Base-by-base conservation (phyloP, 2,329 filamentous ascomycete genomes). In the Xylaria sp. region DNA sequence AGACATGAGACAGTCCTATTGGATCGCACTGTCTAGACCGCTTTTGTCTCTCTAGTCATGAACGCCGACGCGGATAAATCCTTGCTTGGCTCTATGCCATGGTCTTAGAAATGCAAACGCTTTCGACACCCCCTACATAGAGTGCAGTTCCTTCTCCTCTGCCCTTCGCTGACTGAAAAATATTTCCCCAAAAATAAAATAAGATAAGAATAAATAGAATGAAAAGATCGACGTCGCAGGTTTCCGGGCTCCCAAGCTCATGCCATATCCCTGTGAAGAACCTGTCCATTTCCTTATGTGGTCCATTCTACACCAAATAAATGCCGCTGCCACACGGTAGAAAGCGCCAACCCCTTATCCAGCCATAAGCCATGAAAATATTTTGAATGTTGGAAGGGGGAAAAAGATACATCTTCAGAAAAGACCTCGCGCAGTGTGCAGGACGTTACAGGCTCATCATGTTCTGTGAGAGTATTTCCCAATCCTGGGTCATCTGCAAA, bases 21-120 rank as follows among this genome's bases (percentile, higher is more conserved):
- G 67, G 68, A 63, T 68, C 54, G 66, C 72, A 29, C 65, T 71
- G 63, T 73, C 69, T 72, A 72, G 66, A 61, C 61, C 60, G 49
- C 53, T 50, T 65, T 63, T 49, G 49, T 50, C 31, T 59, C 45
- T 72, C 68, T 72, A 71, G 68, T 68, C 59, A 63, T 72, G 50
- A 71, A 69, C 61, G 64, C 68, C 59, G 62, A 51, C 62, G 63
- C 55, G 56, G 57, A 62, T 63, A 49, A 29, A 62, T 66, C 39
- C 39, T 47, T 61, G 50, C 51, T 54, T 55, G 44, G 64, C 60
- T 60, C 57, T 65, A 68, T 60, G 60, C 58, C 56, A 6, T 38
- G 54, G 44, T 56, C 53, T 55, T 58, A 29, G 31, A 63, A 70
- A 70, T 63, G 59, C 55, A 68, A 64, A 66, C 62, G 56, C 54